Percentiles rank a stretch among this genome's conserved stretches.
phyloP scores from a whole-genome alignment of 257 asterid genomes.

The Nicotiana undulata region DNA sequence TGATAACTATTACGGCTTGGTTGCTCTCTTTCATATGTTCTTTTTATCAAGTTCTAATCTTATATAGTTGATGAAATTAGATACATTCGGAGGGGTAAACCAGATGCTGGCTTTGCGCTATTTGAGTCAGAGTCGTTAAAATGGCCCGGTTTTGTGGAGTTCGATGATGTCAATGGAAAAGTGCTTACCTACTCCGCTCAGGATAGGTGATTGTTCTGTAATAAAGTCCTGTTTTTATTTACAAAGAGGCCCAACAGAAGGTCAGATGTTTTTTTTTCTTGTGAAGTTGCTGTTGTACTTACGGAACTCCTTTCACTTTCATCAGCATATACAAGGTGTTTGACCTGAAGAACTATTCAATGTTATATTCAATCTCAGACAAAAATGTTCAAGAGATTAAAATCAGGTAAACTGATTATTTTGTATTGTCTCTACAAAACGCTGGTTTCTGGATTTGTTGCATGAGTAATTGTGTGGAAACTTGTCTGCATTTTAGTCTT shows the following conservation, averaged over 20 bases:
- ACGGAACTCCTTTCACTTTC: conserved; percentile 10
- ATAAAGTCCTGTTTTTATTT: background rate
- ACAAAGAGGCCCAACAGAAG: background rate
- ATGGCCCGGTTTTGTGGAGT: conserved; percentile 99
- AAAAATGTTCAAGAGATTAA: conserved; percentile 71
- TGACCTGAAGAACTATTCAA: conserved; percentile 61
- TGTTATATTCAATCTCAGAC: conserved; percentile 90
- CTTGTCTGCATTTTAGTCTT: background rate
- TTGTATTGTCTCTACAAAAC: background rate
- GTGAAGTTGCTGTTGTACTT: conserved; percentile 10
- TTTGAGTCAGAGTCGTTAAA: conserved; percentile 95
- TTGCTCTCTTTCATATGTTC: background rate
- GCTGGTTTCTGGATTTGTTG: background rate
- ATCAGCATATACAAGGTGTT: conserved; percentile 75
- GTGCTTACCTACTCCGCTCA: conserved; percentile 97
- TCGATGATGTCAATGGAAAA: conserved; percentile 96
- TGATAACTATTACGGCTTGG: conserved; percentile 12
- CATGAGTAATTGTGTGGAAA: background rate
- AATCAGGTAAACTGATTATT: conserved; percentile 28
- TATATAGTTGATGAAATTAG: conserved; percentile 27
- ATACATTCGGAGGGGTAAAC: conserved; percentile 86
- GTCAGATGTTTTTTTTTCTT: background rate
- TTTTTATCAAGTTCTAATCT: conserved; percentile 3
- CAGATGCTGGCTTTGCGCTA: conserved; percentile 93
- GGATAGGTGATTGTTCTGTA: conserved; percentile 47